These are phyloP conservation scores for Microthyrium microscopicum DNA, from an alignment of 2,329 filamentous ascomycete species.

Conservation along the genomic window DNA sequence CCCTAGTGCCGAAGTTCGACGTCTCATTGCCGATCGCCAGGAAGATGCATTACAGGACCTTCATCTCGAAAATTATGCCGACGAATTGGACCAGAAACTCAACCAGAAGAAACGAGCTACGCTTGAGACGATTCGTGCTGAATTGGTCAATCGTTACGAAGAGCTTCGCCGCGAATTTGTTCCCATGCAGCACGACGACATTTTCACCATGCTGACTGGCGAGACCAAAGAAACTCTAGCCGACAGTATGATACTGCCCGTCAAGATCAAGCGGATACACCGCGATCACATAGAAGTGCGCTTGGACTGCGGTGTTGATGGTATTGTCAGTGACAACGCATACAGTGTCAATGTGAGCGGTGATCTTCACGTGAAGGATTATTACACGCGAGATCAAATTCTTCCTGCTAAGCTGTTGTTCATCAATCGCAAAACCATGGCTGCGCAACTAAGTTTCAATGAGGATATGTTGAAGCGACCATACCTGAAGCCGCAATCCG, in stretches of 20 bases:
- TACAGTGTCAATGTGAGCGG: slow-evolving; percentile 46
- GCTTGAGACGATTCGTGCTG: slow-evolving; percentile 86
- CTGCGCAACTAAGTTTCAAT: slow-evolving; percentile 66
- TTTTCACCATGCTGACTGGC: slow-evolving; percentile 93
- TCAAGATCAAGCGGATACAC: slow-evolving; percentile 74
- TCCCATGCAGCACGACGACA: slow-evolving; percentile 52
- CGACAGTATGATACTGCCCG: slow-evolving; percentile 83
- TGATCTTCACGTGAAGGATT: slow-evolving; percentile 22
- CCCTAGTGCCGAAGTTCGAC: slow-evolving; percentile 75
- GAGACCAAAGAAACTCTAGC: slow-evolving; percentile 72
- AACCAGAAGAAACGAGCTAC: slow-evolving; percentile 91
- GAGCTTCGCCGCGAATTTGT: slow-evolving; percentile 74
- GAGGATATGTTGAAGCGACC: slow-evolving; percentile 65
- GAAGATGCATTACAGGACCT: slow-evolving; percentile 93
- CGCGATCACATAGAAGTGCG: slow-evolving; percentile 87
- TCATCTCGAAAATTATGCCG: slow-evolving; percentile 89
- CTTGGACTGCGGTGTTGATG: slow-evolving; percentile 88
- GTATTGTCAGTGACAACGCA: slow-evolving; percentile 66
- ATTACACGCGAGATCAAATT: slow-evolving; percentile 1
- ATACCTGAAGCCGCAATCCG: slow-evolving; percentile 44
- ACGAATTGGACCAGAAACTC: slow-evolving; percentile 84
- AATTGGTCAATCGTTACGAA: slow-evolving; percentile 84
- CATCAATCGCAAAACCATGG: slow-evolving; percentile 73
- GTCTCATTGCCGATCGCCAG: slow-evolving; percentile 85
- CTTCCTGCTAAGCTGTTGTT: slow-evolving; percentile 24